Evolutionary conservation across 257 asterid species (phyloP), one percentile per base, ranked within the genome.

Genomic region (Solanum peruvianum): DNA sequence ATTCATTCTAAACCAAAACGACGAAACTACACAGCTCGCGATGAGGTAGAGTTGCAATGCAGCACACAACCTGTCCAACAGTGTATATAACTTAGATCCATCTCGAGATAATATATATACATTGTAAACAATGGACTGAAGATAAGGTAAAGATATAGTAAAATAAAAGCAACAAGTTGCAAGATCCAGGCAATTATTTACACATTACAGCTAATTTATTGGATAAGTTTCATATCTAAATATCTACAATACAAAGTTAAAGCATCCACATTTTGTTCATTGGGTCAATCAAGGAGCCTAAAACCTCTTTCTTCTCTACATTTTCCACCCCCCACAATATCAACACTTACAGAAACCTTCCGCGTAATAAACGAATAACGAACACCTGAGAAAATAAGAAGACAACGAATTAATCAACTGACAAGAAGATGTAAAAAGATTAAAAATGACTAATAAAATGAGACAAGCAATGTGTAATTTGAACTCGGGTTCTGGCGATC

Each of bases 161-260:
- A 29, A 47, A 81, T 11, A 49, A 70, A 49, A 27, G 85, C 6
- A 77, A 66, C 78, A 81, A 23, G 91, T 27, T 83, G 72, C 45
- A 69, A 87, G 42, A 56, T 84, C 60, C 29, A 72, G 83, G 27
- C 56, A 62, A 70, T 42, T 86, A 88, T 89, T 73, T 91, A 92
- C 92, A 94, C 44, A 89, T 67, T 88, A 80, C 29, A 88, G 71
- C 88, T 85, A 80, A 5, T 70, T 89, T 86, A 88, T 86, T 72
- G 87, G 84, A 75, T 37, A 82, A 83, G 85, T 67, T 71, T 86
- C 88, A 44, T 77, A 73, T 71, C 88, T 87, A 81, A 89, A 31
- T 91, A 89, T 90, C 89, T 89, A 91, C 94, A 89, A 47, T 88
- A 91, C 94, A 89, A 41, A 18, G 90, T 83, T 86, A 72, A 70